These are phyloP conservation scores for Aulographum hederae DNA, from an alignment of 2,329 filamentous ascomycete species.

Conservation along the genomic window DNA sequence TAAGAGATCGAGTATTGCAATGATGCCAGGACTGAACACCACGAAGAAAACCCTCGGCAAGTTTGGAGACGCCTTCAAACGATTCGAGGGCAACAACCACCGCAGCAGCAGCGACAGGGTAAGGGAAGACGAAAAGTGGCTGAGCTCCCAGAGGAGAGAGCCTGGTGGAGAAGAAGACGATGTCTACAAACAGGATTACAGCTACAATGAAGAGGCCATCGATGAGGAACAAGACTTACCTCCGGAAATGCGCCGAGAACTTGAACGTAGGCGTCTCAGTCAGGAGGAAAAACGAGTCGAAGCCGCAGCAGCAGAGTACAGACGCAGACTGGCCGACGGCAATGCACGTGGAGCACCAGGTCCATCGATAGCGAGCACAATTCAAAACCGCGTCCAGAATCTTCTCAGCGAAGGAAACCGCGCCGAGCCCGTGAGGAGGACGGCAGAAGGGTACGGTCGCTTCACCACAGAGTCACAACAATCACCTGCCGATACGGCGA, in stretches of 20 bases:
- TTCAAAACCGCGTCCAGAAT: constrained; percentile 79
- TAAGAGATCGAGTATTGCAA: constrained; percentile 57
- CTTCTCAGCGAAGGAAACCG: constrained; percentile 43
- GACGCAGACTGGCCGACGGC: constrained; percentile 49
- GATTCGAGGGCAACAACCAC: constrained; percentile 52
- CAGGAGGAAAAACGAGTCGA: constrained; percentile 85
- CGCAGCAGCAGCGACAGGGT: constrained; percentile 10
- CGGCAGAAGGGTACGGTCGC: constrained; percentile 76
- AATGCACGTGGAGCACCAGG: constrained; percentile 32
- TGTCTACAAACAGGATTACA: no score
- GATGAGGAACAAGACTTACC: constrained; percentile 34
- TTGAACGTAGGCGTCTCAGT: constrained; percentile 63
- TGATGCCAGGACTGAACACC: constrained; percentile 41
- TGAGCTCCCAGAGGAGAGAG: no score
- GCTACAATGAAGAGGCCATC: no score
- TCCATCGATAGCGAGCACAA: constrained; percentile 29
- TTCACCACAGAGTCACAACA: constrained; percentile 44
- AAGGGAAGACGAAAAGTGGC: no score
- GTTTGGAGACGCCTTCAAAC: constrained; percentile 86
- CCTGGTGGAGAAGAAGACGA: constrained; percentile 19
- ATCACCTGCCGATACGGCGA: not conserved
- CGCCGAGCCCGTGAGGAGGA: constrained; percentile 34
- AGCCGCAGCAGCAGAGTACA: constrained; percentile 75
- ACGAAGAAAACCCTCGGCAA: constrained; percentile 75
- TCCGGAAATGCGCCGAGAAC: constrained; percentile 75